Conservation (phyloP, 2,329 filamentous ascomycete species). For the Cercospora sesami region DNA sequence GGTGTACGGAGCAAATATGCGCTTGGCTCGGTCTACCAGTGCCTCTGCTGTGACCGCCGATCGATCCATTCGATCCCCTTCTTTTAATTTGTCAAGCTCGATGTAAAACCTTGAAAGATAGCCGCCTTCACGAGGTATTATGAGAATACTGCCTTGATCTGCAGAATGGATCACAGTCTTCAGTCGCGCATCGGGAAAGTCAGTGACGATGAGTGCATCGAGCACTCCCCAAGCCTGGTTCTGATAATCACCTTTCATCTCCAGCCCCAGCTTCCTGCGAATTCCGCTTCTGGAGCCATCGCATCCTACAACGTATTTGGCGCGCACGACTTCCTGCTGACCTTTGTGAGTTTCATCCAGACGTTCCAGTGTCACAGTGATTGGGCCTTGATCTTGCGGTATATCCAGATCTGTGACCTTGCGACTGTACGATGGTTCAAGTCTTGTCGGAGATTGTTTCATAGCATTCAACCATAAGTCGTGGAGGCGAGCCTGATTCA, state of each 20-base stretch:
- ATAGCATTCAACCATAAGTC: slow-evolving; percentile 43
- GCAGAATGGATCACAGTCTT: slow-evolving; percentile 56
- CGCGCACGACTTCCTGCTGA: slow-evolving; percentile 34
- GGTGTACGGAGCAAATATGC: slow-evolving; percentile 66
- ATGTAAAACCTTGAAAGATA: slow-evolving; percentile 41
- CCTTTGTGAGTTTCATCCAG: slow-evolving; percentile 38
- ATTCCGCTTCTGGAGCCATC: slow-evolving; percentile 40
- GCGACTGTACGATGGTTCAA: slow-evolving; percentile 37
- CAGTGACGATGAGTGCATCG: slow-evolving; percentile 39
- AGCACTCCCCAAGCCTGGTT: slow-evolving; percentile 42
- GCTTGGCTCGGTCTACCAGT: slow-evolving; percentile 63
- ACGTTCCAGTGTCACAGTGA: slow-evolving; percentile 50
- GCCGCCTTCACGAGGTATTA: slow-evolving; percentile 60
- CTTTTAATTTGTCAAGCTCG: slow-evolving; percentile 44
- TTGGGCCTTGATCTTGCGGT: slow-evolving; percentile 48
- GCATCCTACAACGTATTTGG: slow-evolving; percentile 41
- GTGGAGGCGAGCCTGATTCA: slow-evolving; percentile 72
- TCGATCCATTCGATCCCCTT: slow-evolving; percentile 54
- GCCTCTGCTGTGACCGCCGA: slow-evolving; percentile 63
- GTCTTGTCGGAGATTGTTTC: slow-evolving; percentile 36
- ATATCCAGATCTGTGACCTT: slow-evolving; percentile 30
- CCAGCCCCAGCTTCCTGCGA: slow-evolving; percentile 34
- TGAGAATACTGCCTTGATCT: slow-evolving; percentile 72
- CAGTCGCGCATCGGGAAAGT: slow-evolving; percentile 55
- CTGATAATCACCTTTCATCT: slow-evolving; percentile 40